Evolutionary conservation across 2,329 filamentous ascomycete species (phyloP), one percentile per base, ranked within the genome.

Genomic region (Mariannaea elegans): DNA sequence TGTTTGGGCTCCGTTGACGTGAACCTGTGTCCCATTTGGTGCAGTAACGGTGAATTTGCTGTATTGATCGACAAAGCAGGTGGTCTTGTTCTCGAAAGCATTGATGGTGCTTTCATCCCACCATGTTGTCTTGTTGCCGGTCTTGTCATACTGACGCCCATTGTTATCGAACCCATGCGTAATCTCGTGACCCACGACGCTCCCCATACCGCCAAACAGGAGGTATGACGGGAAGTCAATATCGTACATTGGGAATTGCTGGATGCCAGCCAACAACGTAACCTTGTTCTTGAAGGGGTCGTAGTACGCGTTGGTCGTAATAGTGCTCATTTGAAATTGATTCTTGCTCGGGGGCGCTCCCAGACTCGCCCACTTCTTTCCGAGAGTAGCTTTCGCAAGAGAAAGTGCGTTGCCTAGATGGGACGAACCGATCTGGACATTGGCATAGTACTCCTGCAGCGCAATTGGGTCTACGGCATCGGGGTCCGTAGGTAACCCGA

Each of bases 51-150:
- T 85, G 70, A 84, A 90, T 31, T 88, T 82, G 57, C 76, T 75
- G 71, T 90, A 91, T 74, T 91, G 87, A 14, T 89, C 78, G 2
- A 90, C 77, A 60, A 92, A 90, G 73, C 89, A 92, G 61, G 88
- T 76, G 0, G 87, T 82, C 44, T 83, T 83, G 52, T 85, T 75
- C 52, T 83, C 73, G 70, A 90, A 92, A 2, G 78, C 84, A 4
- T 80, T 69, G 3, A 88, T 78, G 2, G 87, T 90, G 34, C 77
- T 71, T 8, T 87, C 77, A 14, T 86, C 84, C 88, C 88, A 91
- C 88, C 89, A 91, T 60, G 87, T 81, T 0, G 83, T 87, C 68
- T 84, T 85, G 67, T 87, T 89, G 19, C 87, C 88, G 39, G 83
- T 85, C 64, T 87, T 79, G 67, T 91, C 87, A 64, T 87, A 90